Evolutionary conservation across 495 filamentous ascomycete species (phyloP), one percentile per base, ranked within the genome.

Genomic region (Friedmanniomyces simplex): DNA sequence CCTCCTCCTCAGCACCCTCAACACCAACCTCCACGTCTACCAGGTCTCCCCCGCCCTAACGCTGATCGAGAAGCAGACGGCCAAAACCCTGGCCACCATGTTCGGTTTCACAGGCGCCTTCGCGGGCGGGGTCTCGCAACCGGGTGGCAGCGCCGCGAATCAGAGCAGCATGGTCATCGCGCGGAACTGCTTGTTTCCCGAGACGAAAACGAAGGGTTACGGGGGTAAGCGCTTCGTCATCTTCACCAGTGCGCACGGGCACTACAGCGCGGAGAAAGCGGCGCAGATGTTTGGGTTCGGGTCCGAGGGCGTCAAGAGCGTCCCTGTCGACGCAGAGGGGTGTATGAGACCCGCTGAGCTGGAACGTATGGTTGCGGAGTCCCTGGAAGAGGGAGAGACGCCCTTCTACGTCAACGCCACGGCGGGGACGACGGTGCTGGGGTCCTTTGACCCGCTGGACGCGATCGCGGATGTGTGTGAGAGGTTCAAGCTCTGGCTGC

Each of bases 381-480:
- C 85, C 21, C 76, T 80, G 55, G 59, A 62, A 12, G 76, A 82
- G 63, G 85, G 86, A 39, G 78, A 79, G 54, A 91, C 86, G 6
- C 91, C 93, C 0, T 88, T 98, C 63, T 98, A 91, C 72, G 89
- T 96, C 66, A 96, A 96, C 66, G 86, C 91, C 4, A 96, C 91
- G 0, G 91, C 93, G 3, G 91, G 91, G 20, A 96, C 93, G 16
- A 98, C 93, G 2, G 93, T 96, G 11, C 71, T 91, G 57, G 93
- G 91, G 20, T 89, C 87, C 14, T 98, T 85, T 68, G 91, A 96
- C 68, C 88, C 87, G 1, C 82, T 96, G 60, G 67, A 75, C 21
- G 78, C 75, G 13, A 85, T 96, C 59, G 77, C 84, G 1, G 77
- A 76, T 26, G 74, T 96, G 16, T 95, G 89, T 74, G 69, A 77